Base-by-base conservation (phyloP, 2,329 filamentous ascomycete species). In the Neonectria sp. region DNA sequence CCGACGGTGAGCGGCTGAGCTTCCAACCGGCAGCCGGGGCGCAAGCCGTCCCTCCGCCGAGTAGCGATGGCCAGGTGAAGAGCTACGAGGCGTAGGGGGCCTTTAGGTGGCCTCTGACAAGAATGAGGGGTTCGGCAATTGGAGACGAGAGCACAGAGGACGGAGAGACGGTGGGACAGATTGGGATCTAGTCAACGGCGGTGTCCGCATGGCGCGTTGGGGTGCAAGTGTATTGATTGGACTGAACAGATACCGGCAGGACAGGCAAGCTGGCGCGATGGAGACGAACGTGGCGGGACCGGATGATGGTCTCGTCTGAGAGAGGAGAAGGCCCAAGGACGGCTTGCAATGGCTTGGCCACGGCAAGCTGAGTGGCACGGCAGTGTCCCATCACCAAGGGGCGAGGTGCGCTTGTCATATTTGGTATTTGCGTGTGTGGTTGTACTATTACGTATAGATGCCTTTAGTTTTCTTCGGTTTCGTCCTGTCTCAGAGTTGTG, bases 21-120 rank as follows among this genome's bases (percentile, higher is more conserved):
- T 89, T 91, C 73, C 85, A 88, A 65, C 79, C 83, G 1, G 78
- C 80, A 7, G 77, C 83, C 6, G 79, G 81, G 3, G 77, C 82
- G 1, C 81, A 81, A 55, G 81, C 80, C 9, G 83, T 89, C 59
- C 86, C 88, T 72, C 88, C 89, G 15, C 81, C 89, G 60, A 88
- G 88, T 75, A 85, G 81, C 31, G 84, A 86, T 63, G 86, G 86
- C 5, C 84, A 85, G 62, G 82, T 89, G 69, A 91, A 90, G 80
- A 89, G 83, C 73, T 88, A 85, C 69, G 88, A 90, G 76, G 84
- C 86, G 62, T 90, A 81, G 76, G 51, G 25, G 40, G 64, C 29
- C 13, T 48, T 24, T 24, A 13, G 33, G n/a, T 45, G 40, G 40
- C 40, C 40, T 24, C 11, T 24, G 17, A 52, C 13, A 12, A 35